Conservation (phyloP, 2,329 filamentous ascomycete species). For the Cryphonectria japonica region DNA sequence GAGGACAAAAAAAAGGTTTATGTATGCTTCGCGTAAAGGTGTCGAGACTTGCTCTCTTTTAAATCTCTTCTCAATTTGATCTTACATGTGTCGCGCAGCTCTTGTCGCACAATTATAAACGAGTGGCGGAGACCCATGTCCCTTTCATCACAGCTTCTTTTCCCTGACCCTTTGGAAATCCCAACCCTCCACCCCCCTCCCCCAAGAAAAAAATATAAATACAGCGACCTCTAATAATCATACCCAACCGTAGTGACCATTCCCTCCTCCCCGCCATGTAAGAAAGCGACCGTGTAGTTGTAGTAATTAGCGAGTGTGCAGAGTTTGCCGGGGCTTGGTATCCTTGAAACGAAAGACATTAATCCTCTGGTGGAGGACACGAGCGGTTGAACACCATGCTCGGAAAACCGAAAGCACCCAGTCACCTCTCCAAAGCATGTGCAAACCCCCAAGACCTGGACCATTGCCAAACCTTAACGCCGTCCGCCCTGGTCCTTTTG, state of each 20-base stretch:
- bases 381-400: constrained; percentile 25
- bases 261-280: constrained; percentile 9
- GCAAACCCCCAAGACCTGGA: background rate
- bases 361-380: constrained; percentile 18
- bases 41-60: background rate
- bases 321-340: constrained; percentile 21
- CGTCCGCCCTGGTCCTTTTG: constrained; percentile 16
- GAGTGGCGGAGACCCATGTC: background rate
- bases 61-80: constrained; percentile 9
- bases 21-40: background rate
- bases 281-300: constrained; percentile 26
- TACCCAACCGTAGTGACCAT: constrained; percentile 11
- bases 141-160: constrained; percentile 3
- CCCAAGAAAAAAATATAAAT: background rate
- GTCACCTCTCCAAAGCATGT: background rate
- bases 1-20: too few species aligned
- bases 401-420: constrained; percentile 14
- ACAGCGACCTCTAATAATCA: constrained; percentile 23
- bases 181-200: background rate
- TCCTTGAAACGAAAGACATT: constrained; percentile 27
- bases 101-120: constrained; percentile 6
- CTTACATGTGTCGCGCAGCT: constrained; percentile 14
- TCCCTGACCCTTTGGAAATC: constrained; percentile 7
- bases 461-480: constrained; percentile 5
- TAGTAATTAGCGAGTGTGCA: constrained; percentile 28